Evolutionary conservation across 345 rosid species (phyloP), one percentile per base, ranked within the genome.

Genomic region (Ceriops zippeliana): DNA sequence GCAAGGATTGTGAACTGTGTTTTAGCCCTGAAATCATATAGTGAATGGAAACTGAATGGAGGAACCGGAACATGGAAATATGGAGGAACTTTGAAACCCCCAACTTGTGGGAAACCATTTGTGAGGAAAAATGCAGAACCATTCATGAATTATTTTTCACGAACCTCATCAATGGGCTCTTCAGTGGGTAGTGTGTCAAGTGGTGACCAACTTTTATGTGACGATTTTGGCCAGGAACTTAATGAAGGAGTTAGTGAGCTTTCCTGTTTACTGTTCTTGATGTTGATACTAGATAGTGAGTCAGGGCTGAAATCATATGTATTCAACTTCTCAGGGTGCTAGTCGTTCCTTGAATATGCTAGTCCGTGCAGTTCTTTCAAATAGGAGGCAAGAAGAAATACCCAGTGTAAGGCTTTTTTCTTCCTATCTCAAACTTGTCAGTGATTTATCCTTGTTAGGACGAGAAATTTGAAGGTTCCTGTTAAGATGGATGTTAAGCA

Each of bases 11-110:
- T 77, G 73, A 77, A 42, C 63, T 72, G 76, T 63, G 67, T 77
- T 19, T 54, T 77, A 61, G 80, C 76, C 28, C 76, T 77, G 11
- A 77, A 68, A 65, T 77, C 80, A 62, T 77, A 77, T 37, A 59
- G 58, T n/a, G 80, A 77, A 15, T 77, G 80, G 80, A 77, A 72
- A 65, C 70, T 56, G 60, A 72, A 27, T 68, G 80, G 80, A 11
- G 73, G 73, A 37, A 32, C 17, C 42, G 80, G 80, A 51, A 68
- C 73, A 72, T 72, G 70, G 73, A 77, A 76, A 68, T 72, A 76
- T 11, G 38, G 72, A 24, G 75, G 69, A 61, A 75, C 11, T 46
- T 32, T 63, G 15, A 76, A 76, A 62, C 70, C 70, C 19, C 59
- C 59, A 28, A 9, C 61, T 8, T 30, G 28, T 15, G 70, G 76